Evolutionary conservation across 495 filamentous ascomycete genomes (phyloP), one percentile per base, ranked within the genome.

Genomic region (Aspergillus leporis): DNA sequence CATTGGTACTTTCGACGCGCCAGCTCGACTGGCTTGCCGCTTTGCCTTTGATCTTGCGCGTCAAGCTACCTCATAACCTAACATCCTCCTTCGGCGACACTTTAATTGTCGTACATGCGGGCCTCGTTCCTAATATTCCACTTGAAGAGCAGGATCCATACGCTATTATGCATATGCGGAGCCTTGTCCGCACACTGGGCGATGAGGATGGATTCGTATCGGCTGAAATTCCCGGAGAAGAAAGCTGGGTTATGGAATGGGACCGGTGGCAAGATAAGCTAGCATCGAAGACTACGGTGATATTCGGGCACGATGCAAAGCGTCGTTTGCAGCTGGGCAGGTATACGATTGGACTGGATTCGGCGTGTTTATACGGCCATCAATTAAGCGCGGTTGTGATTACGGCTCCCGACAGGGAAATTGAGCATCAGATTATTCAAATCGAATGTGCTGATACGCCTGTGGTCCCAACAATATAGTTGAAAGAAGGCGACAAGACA

Each of bases 91-190:
- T 90, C 48, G 66, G 60, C 6, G 59, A 70, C 21, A 72, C 83
- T 53, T 65, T 91, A 0, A 70, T 86, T 7, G 83, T 91, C 34
- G 90, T 90, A 14, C 92, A 96, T 77, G 92, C 84, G 0, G 92
- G 92, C 0, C 74, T 95, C 0, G 82, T 89, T 2, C 89, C 91
- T 0, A 82, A 78, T 2, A 72, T 92, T 2, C 63, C 76, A 0
- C 74, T 93, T 4, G 76, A 86, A 54, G 71, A 80, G 36, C 88
- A 93, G 61, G 87, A 93, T 69, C 86, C 91, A 0, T 81, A 83
- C 66, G 81, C 83, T 46, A 81, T 86, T 12, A 93, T 96, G 87
- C 91, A 90, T 68, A 92, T 96, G 87, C 84, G 91, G 41, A 89
- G 83, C 12, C 82, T 95, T 25, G 74, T 80, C 52, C 69, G 51